A percentile compares a stretch with the other conserved stretches of the same genome.
phyloP scores from a whole-genome alignment of 78 protist species.

The Acrasis kona region DNA sequence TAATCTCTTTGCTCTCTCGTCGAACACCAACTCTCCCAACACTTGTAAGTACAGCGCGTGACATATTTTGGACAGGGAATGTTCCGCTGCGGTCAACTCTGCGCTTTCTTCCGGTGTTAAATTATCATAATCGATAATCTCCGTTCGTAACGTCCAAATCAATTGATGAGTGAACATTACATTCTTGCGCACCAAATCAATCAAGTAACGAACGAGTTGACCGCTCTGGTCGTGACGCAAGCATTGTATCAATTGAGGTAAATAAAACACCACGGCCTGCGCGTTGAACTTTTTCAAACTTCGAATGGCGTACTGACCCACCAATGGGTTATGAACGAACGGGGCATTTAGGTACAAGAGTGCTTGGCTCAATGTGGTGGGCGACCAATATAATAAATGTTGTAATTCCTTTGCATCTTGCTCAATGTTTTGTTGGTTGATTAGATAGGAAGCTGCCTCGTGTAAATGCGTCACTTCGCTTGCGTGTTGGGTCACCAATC shows the following conservation, averaged over 20 bases:
- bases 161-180: slow-evolving; percentile 68
- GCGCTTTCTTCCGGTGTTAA: background rate
- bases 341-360: background rate
- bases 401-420: background rate
- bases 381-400: background rate
- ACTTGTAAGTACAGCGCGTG: background rate
- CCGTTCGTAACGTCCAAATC: slow-evolving; percentile 61
- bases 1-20: background rate
- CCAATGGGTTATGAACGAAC: background rate
- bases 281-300: background rate
- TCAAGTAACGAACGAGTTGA: background rate
- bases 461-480: background rate
- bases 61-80: background rate
- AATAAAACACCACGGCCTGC: slow-evolving; percentile 50
- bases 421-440: background rate
- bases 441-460: background rate
- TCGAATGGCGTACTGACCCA: background rate
- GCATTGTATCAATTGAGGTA: slow-evolving; percentile 77
- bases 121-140: background rate
- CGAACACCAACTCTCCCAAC: background rate
- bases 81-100: background rate
- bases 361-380: background rate
- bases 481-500: background rate
- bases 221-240: slow-evolving; percentile 3
- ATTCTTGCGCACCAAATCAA: background rate